Base-by-base conservation (phyloP, 257 asterid genomes). In the Jacaranda mimosifolia region DNA sequence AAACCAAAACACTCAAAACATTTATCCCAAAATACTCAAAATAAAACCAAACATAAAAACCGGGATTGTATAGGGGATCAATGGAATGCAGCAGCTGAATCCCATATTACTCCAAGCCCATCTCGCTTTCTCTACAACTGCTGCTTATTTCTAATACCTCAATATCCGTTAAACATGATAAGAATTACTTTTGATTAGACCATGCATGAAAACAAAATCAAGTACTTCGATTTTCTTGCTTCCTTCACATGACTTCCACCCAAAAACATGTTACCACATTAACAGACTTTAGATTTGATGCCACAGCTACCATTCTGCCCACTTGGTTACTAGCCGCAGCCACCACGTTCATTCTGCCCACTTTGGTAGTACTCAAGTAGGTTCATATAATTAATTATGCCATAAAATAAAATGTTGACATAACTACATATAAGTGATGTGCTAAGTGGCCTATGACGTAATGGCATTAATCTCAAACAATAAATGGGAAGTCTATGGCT, bases 221-320 rank as follows among this genome's bases (percentile, higher is more conserved):
- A 49, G 72, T 63, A 75, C 65, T 35, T 70, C 15, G 71, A 17
- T 9, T 45, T 7, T 51, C n/a, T 36, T 35, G 65, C 45, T 12
- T 18, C 40, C 26, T 74, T 75, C 72, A 64, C 72, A 40, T 35
- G 79, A 58, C 65, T 17, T 36, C 38, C 1, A 17, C 19, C 17
- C 40, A 63, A n/a, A 59, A 75, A 75, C 65, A 63, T 63, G 65
- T 64, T 21, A 60, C 21, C 6, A 32, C 38, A 63, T 49, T 48
- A 38, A 45, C 43, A 60, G 78, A 26, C 63, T 26, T 63, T 17
- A 58, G 65, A 72, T 53, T 48, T n/a, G 72, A 48, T 49, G 62
- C 53, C 49, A 1, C 35, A 40, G 14, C 51, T 38, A n/a, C 70
- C 43, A 35, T 26, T 5, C 60, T 14, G 12, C n/a, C 17, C 6